These are phyloP conservation scores for Vaccinium macrocarpon DNA, from an alignment of 148 eudicot species.

Conservation along the genomic window DNA sequence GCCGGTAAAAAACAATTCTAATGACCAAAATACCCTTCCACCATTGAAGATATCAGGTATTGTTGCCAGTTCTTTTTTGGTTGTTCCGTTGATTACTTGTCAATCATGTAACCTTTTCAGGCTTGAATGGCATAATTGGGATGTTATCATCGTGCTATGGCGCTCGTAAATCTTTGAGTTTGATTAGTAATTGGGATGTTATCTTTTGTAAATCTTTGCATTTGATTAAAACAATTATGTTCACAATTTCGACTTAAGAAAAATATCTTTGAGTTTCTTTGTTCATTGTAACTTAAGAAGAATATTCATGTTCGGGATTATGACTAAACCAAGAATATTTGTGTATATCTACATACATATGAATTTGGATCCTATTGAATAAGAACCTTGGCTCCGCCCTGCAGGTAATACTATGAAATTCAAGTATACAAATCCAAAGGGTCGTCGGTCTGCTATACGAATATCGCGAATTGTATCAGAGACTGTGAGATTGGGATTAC, in stretches of 20 bases:
- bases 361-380: too few relatives aligned
- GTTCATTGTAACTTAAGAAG: neutral
- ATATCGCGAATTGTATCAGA: slow-evolving; percentile 65
- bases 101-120: too few relatives aligned
- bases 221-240: neutral
- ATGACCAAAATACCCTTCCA: slow-evolving; percentile 27
- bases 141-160: too few relatives aligned
- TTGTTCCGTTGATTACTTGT: too few relatives aligned
- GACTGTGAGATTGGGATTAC: slow-evolving; percentile 32
- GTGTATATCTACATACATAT: too few relatives aligned
- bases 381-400: neutral
- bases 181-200: too few relatives aligned
- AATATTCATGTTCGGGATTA: neutral
- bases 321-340: too few relatives aligned
- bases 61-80: too few relatives aligned
- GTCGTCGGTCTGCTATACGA: slow-evolving; percentile 39
- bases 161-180: too few relatives aligned
- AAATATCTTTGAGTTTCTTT: neutral
- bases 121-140: too few relatives aligned
- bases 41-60: slow-evolving; percentile 29
- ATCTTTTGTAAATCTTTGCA: too few relatives aligned
- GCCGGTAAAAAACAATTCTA: neutral
- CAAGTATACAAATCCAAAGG: slow-evolving; percentile 28
- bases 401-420: slow-evolving; percentile 29
- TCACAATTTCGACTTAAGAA: neutral